Evolutionary conservation across 768 basidiomycete species (phyloP).

Genomic region (Galerina marginata): DNA sequence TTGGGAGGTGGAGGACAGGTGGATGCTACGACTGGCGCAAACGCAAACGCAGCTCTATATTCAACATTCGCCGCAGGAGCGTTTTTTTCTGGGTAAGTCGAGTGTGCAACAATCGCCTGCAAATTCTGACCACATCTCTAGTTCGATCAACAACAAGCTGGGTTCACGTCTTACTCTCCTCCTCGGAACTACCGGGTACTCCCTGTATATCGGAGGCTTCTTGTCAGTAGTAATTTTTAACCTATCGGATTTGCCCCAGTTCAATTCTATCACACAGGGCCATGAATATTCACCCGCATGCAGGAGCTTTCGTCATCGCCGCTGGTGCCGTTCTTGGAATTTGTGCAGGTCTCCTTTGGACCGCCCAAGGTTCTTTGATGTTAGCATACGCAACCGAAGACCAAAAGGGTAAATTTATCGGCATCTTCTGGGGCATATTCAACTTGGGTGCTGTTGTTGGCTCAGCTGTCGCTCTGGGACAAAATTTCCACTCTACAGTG

Average conservation of each 20-base stretch:
- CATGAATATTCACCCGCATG: constrained; percentile 69
- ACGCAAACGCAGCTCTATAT: constrained; percentile 74
- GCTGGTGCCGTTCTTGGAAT: constrained; percentile 77
- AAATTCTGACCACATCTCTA: constrained; percentile 27
- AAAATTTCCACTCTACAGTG: constrained; percentile 70
- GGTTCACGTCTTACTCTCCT: constrained; percentile 78
- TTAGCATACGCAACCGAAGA: constrained; percentile 81
- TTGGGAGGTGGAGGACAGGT: constrained; percentile 82
- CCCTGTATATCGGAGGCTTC: constrained; percentile 75
- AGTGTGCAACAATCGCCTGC: not conserved
- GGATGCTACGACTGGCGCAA: constrained; percentile 66
- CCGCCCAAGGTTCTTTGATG: constrained; percentile 86
- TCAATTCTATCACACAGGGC: constrained; percentile 44
- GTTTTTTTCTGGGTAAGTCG: constrained; percentile 62
- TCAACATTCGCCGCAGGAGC: constrained; percentile 50
- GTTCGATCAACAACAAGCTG: constrained; percentile 80
- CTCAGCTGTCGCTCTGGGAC: constrained; percentile 72
- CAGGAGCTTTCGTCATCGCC: constrained; percentile 68
- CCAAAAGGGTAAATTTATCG: constrained; percentile 80
- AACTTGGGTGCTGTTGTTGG: constrained; percentile 84
- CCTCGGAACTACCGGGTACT: constrained; percentile 77
- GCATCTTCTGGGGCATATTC: constrained; percentile 85
- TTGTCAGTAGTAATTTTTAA: constrained; percentile 53
- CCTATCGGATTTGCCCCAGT: not conserved
- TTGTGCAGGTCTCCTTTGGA: constrained; percentile 77